Evolutionary conservation across 2,329 filamentous ascomycete species (phyloP).

Genomic region (Alternaria incomplexa): DNA sequence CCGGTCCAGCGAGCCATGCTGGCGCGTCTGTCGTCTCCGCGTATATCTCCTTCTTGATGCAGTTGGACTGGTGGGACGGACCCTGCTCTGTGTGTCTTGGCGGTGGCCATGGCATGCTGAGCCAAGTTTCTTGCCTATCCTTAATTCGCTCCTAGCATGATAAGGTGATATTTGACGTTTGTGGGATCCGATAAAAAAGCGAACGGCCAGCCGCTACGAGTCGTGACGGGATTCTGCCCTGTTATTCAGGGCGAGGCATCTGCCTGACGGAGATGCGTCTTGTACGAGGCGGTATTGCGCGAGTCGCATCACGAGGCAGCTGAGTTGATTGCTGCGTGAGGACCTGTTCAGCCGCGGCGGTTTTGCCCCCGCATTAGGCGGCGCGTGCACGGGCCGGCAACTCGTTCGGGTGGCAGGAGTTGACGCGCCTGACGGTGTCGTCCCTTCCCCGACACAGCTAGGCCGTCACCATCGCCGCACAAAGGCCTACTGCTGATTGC

Average conservation of each 20-base stretch:
- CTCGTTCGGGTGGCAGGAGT: conserved; percentile 1
- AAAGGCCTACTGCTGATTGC: background rate
- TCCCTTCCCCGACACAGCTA: conserved; percentile 1
- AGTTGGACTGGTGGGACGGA: conserved; percentile 15
- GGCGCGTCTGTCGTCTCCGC: conserved; percentile 18
- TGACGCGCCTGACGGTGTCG: background rate
- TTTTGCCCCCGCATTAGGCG: conserved; percentile 5
- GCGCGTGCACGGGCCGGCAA: conserved; percentile 2
- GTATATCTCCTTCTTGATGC: conserved; percentile 27
- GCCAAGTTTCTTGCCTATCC: conserved; percentile 20
- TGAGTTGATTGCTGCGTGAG: background rate
- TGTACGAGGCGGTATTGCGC: background rate
- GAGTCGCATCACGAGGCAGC: background rate
- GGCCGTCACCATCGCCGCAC: background rate
- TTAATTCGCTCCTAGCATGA: conserved; percentile 15
- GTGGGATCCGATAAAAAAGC: conserved; percentile 18
- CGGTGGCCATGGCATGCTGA: conserved; percentile 17
- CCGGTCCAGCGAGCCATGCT: conserved; percentile 20
- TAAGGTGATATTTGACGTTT: conserved; percentile 14
- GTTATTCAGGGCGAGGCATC: background rate
- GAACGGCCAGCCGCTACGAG: background rate
- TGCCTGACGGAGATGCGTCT: background rate
- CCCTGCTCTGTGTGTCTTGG: conserved; percentile 24
- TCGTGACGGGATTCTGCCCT: background rate
- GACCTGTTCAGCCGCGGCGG: conserved; percentile 1